Base-by-base conservation (phyloP, 306 rosid genomes). In the Parietaria judaica region DNA sequence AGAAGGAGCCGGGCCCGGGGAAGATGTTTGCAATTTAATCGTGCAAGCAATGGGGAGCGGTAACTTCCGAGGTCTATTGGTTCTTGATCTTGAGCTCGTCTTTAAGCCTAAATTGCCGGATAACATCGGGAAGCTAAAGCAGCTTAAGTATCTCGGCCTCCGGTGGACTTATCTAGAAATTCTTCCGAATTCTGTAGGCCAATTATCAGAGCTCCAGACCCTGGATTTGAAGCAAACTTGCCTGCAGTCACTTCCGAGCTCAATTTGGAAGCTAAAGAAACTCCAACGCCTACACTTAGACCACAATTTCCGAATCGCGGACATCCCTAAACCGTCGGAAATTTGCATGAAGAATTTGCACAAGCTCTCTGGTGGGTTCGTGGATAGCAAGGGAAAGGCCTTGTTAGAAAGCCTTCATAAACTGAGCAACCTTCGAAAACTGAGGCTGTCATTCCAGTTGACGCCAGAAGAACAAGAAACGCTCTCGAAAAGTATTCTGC, bases 181-280 rank as follows among this genome's bases (percentile, higher is more conserved):
- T 3, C 51, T 79, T 10, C 80, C 83, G 56, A 0, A 38, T 31
- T 64, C 39, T 51, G 69, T 74, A 41, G 60, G 74, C 15, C 58
- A 80, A 2, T 70, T 80, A n/a, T 1, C 1, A 17, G 54, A 65
- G 51, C 81, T 79, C 37, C 66, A 72, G 60, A 72, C 66, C 4
- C 52, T 79, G 51, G 84, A 80, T 63, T 39, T 72, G 67, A 72
- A 80, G 66, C 74, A 80, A 38, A 71, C 80, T 17, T 45, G 47
- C 48, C 50, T 74, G 53, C 53, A 54, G 10, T 8, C 36, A 43
- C 38, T 74, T 54, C 75, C 83, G 5, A 64, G 70, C 9, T 71
- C 77, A 3, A 60, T 72, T 17, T 75, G 84, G 84, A 58, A 59
- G 54, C 10, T 79, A 63, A 57, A 68, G 36, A 58, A 54, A 43